A percentile compares a stretch with the other conserved stretches of the same genome.
These are phyloP conservation scores for Cordyceps tenuipes DNA, from an alignment of 2,329 filamentous ascomycete genomes.

Conservation along the genomic window DNA sequence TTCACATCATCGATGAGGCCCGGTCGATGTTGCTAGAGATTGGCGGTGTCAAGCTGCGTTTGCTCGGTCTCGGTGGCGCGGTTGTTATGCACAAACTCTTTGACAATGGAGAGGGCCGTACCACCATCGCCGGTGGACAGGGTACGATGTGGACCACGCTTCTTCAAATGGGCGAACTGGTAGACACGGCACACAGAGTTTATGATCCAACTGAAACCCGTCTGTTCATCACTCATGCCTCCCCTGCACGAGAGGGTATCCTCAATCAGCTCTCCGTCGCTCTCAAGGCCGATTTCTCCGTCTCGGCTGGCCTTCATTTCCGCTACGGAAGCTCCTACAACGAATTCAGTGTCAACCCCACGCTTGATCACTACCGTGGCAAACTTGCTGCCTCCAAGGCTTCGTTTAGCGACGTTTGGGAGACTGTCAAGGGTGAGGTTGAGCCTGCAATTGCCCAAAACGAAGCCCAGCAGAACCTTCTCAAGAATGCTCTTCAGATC, in stretches of 20 bases:
- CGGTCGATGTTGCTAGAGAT: constrained; percentile 92
- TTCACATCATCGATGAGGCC: constrained; percentile 97
- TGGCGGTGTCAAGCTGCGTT: constrained; percentile 88
- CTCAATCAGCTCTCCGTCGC: constrained; percentile 96
- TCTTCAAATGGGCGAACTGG: constrained; percentile 93
- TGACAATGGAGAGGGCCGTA: constrained; percentile 95
- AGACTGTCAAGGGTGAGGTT: constrained; percentile 93
- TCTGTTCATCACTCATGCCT: constrained; percentile 93
- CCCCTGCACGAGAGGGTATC: constrained; percentile 90
- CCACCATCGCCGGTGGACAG: constrained; percentile 95
- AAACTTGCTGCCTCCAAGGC: constrained; percentile 97
- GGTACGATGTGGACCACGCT: constrained; percentile 99
- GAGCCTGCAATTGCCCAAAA: constrained; percentile 91
- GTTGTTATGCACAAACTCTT: constrained; percentile 99
- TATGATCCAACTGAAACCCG: constrained; percentile 98
- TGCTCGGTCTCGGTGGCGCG: constrained; percentile 87
- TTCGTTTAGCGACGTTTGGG: constrained; percentile 98
- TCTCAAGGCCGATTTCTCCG: constrained; percentile 94
- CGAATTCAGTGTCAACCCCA: constrained; percentile 98
- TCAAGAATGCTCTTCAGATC: constrained; percentile 84
- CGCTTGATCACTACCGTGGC: constrained; percentile 93
- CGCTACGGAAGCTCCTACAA: constrained; percentile 99
- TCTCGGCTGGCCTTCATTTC: constrained; percentile 96
- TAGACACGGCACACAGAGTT: constrained; percentile 95
- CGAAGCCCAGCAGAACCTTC: constrained; percentile 82